Base-by-base conservation (phyloP, 257 asterid species). In the Sherardia arvensis region DNA sequence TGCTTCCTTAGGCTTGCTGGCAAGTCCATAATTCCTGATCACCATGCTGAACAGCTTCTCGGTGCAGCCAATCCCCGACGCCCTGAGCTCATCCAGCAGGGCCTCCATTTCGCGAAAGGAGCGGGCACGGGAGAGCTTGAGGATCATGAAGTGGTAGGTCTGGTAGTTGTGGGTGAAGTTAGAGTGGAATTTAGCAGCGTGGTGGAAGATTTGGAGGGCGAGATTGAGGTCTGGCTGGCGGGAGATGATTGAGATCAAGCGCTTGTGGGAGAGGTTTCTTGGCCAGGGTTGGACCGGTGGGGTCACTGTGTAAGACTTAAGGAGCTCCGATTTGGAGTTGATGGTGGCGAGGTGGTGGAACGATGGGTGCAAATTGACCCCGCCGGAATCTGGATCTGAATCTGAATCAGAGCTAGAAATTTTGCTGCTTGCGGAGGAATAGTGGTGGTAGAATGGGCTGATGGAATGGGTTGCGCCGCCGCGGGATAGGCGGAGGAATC, bases 261-360 rank as follows among this genome's bases (percentile, higher is more conserved):
- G 82, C 60, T 87, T 87, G 34, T 77, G 80, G 70, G 85, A 76
- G 62, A 87, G 95, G 8, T 67, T 69, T 53, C 69, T 83, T 23
- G 97, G 99, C 97, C 99, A 92, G 47, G 97, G 94, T 65, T 87
- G 82, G 77, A 92, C 80, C 29, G 97, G 97, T 20, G 99, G 96
- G 4, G 95, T 84, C 64, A 89, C 87, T 8, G 80, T 68, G 90
- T 76, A 83, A 64, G 85, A 78, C 1, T 71, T 65, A 47, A 90
- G 61, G 71, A 83, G 91, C 51, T 86, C 78, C 56, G 85, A 61
- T 72, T 84, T 84, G 63, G 92, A 77, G 8, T 79, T 79, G 48
- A 85, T 71, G 79, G 73, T 29, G 33, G 88, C 71, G 53, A 84
- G 81, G 69, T 74, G 79, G 53, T 71, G 64, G 59, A 49, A 74